Conservation (phyloP, 2,329 filamentous ascomycete species). For the Pyrenochaeta sp. region DNA sequence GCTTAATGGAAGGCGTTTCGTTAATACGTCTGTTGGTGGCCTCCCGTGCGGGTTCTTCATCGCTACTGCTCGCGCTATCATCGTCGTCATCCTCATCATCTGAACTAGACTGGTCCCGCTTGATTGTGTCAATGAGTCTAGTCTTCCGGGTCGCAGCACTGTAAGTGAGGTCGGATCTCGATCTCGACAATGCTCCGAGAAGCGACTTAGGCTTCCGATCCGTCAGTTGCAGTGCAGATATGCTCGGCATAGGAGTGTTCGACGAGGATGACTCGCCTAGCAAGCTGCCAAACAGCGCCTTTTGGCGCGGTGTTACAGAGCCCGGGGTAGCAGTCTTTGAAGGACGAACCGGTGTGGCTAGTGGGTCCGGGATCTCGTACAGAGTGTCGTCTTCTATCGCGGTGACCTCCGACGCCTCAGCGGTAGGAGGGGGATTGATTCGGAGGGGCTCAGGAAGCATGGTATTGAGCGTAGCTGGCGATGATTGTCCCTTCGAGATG, state of each 20-base stretch:
- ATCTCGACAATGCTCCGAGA: conserved; percentile 36
- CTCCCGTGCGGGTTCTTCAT: conserved; percentile 14
- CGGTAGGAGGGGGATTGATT: conserved; percentile 22
- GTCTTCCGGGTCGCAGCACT: conserved; percentile 33
- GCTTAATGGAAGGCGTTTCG: background rate
- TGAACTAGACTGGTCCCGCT: conserved; percentile 32
- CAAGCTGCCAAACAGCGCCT: conserved; percentile 44
- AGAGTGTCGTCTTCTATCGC: conserved; percentile 43
- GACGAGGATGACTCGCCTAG: conserved; percentile 38
- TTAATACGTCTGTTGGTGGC: background rate
- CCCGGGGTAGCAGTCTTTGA: conserved; percentile 25
- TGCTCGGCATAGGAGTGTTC: conserved; percentile 42
- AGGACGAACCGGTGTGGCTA: conserved; percentile 28
- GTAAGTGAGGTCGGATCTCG: conserved; percentile 43
- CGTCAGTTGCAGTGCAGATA: conserved; percentile 41
- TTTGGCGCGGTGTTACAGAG: conserved; percentile 49
- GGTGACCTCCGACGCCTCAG: conserved; percentile 19
- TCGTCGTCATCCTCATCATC: conserved; percentile 35
- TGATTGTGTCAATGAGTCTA: conserved; percentile 45
- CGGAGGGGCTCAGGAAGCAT: conserved; percentile 41
- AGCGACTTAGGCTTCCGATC: conserved; percentile 32
- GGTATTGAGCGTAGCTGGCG: conserved; percentile 41
- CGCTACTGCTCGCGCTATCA: conserved; percentile 35
- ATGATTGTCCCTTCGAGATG: conserved; percentile 41
- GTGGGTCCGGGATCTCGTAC: conserved; percentile 43